Evolutionary conservation across 257 asterid genomes (phyloP).

Genomic region (Paulownia fortunei): DNA sequence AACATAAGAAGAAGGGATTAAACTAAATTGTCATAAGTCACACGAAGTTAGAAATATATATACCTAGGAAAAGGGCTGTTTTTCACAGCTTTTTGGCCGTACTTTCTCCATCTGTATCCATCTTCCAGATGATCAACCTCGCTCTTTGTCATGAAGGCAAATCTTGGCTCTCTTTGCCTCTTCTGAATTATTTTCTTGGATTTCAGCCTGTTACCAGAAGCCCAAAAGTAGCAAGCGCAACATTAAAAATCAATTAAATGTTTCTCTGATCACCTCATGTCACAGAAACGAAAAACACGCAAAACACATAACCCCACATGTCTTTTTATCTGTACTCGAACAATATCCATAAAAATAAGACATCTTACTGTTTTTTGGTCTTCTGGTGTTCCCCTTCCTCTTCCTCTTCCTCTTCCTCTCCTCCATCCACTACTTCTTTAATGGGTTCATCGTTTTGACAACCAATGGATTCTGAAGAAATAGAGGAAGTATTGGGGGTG

Average conservation of each 20-base stretch:
- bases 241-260: not conserved
- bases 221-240: conserved; percentile 5
- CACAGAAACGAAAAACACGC: not conserved
- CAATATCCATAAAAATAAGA: not conserved
- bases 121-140: conserved; percentile 83
- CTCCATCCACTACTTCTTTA: conserved; percentile 8
- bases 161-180: conserved; percentile 66
- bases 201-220: conserved; percentile 52
- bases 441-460: conserved; percentile 36
- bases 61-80: conserved; percentile 90
- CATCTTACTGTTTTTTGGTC: conserved; percentile 55
- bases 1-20: no score
- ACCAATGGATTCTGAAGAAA: conserved; percentile 65
- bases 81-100: conserved; percentile 91
- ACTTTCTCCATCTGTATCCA: conserved; percentile 89
- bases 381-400: conserved; percentile 36
- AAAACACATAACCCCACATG: conserved; percentile 4
- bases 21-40: no score
- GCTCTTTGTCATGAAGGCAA: conserved; percentile 92
- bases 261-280: not conserved
- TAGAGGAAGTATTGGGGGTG: conserved; percentile 69
- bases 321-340: not conserved
- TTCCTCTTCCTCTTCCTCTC: conserved; percentile 36
- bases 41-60: no score
- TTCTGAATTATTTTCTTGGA: conserved; percentile 56